A percentile compares a stretch with the other conserved stretches of the same genome.
Evolutionary conservation across 805 yeast species (phyloP).

Genomic region (Lachancea mirantina): DNA sequence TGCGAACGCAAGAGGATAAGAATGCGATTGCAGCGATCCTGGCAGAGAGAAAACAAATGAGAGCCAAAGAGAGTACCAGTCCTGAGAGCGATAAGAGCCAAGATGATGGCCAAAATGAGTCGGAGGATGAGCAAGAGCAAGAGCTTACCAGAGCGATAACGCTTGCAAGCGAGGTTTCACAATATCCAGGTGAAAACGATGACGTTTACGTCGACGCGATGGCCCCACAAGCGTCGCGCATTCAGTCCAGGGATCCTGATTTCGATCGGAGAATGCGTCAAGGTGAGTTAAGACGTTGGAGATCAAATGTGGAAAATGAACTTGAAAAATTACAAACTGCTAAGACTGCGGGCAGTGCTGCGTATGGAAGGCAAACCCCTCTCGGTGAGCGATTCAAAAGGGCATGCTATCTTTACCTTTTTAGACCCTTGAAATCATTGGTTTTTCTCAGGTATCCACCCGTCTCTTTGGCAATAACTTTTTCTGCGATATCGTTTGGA

Average conservation of each 20-base stretch:
- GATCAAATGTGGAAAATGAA: constrained; percentile 22
- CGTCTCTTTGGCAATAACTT: constrained; percentile 55
- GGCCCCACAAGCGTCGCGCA: constrained; percentile 22
- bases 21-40: constrained; percentile 43
- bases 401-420: constrained; percentile 40
- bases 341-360: constrained; percentile 3
- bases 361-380: constrained; percentile 1
- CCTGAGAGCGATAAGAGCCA: constrained; percentile 6
- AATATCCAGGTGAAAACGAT: constrained; percentile 16
- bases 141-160: constrained; percentile 17
- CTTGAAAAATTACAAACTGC: constrained; percentile 14
- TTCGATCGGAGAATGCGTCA: constrained; percentile 15
- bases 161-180: constrained; percentile 15
- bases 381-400: constrained; percentile 10
- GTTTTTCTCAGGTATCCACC: constrained; percentile 65
- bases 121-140: constrained; percentile 4
- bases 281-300: constrained; percentile 21
- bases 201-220: constrained; percentile 16
- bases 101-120: constrained; percentile 6
- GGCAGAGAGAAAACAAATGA: constrained; percentile 30
- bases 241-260: constrained; percentile 16
- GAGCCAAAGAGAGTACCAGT: constrained; percentile 3
- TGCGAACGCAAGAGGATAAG: constrained; percentile 48
- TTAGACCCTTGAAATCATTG: constrained; percentile 57
- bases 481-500: constrained; percentile 66